Base-by-base conservation (phyloP, 2,329 filamentous ascomycete genomes). In the Juglanconis juglandina region DNA sequence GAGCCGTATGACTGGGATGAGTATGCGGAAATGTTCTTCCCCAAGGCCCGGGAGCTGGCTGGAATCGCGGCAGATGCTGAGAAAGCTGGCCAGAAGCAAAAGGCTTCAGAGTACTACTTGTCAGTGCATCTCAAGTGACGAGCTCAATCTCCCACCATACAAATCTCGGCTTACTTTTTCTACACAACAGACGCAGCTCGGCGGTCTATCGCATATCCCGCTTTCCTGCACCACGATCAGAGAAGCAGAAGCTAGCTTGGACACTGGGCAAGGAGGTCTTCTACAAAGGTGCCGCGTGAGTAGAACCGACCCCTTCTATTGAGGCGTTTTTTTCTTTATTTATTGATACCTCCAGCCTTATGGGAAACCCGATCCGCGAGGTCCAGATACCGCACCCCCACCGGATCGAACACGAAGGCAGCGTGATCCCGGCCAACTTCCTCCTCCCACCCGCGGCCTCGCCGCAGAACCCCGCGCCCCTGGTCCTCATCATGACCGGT, bases 171-270 rank as follows among this genome's bases (percentile, higher is more conserved):
- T 17, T 17, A 17, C 17, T 2, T 17, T 17, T 17, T 17, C 17
- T 17, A 17, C 17, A 17, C 17, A 17, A n/a, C 11, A 51, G 48
- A n/a, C 85, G 89, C 24, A 87, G 87, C 4, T 88, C 87, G 17
- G 85, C 87, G 33, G 79, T 92, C 14, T 87, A 89, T 71, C 82
- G 89, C 54, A 91, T 92, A 65, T 81, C 87, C 0, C 81, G 89
- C 17, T 92, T 92, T 69, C 88, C 89, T n/a, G 48, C 48, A 2
- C 48, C 48, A 10, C 9, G 48, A 17, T 51, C 48, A 35, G 48
- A 37, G 11, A 46, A 42, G 69, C 72, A 92, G 72, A 81, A 84
- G 66, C 70, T 79, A 39, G 88, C 87, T 1, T 91, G 88, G 84
- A 75, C 81, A 65, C 75, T 79, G 56, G 87, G 90, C 66, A 91